Percentiles rank a stretch among this genome's conserved stretches.
phyloP scores from a whole-genome alignment of 2,329 filamentous ascomycete genomes.

The Triangularia verruculosa region DNA sequence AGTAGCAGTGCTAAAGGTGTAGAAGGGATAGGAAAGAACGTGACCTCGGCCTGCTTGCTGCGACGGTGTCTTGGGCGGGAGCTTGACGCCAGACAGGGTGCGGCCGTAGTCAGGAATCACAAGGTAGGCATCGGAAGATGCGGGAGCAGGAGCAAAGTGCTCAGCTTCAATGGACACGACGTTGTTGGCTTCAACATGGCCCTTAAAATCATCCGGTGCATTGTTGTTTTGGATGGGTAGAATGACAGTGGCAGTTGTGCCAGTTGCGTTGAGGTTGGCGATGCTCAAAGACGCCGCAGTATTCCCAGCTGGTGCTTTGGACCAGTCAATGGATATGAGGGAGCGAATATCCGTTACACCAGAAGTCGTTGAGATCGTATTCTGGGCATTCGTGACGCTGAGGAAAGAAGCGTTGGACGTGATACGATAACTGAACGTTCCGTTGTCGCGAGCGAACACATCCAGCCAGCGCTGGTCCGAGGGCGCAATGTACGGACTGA shows the following conservation, averaged over 20 bases:
- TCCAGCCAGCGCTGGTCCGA: conserved; percentile 42
- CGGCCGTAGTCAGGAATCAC: conserved; percentile 33
- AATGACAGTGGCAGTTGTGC: conserved; percentile 34
- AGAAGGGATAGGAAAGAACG: conserved; percentile 29
- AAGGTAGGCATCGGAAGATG: conserved; percentile 26
- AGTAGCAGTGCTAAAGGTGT: conserved; percentile 28
- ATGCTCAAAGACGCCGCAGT: conserved; percentile 35
- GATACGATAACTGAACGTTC: conserved; percentile 39
- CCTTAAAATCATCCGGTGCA: conserved; percentile 26
- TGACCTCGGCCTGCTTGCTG: conserved; percentile 23
- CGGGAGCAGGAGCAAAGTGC: conserved; percentile 24
- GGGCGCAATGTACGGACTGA: conserved; percentile 32
- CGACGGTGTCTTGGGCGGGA: conserved; percentile 28
- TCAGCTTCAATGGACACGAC: conserved; percentile 32
- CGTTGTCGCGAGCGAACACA: conserved; percentile 43
- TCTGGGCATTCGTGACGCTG: conserved; percentile 35
- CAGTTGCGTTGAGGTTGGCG: conserved; percentile 30
- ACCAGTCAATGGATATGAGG: conserved; percentile 43
- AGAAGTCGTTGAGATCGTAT: conserved; percentile 33
- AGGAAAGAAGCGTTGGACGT: conserved; percentile 38
- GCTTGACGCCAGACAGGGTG: conserved; percentile 31
- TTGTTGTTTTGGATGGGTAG: conserved; percentile 39
- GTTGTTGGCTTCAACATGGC: conserved; percentile 31
- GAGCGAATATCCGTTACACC: conserved; percentile 37
- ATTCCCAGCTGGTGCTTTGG: conserved; percentile 35